phyloP scores from a whole-genome alignment of 2,329 filamentous ascomycete species.

The Aspergillus sergii region DNA sequence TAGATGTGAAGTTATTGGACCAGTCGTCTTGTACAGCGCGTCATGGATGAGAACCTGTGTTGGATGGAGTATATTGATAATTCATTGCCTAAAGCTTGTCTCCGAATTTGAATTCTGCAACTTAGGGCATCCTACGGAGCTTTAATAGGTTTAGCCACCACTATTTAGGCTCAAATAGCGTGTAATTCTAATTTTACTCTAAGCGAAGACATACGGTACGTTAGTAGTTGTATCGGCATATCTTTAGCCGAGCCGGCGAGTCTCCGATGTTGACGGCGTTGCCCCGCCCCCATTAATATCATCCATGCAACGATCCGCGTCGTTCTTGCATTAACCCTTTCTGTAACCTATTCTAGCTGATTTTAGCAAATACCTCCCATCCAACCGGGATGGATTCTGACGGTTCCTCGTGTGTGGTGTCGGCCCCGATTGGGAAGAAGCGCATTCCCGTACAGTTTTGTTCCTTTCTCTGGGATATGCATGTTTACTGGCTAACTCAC shows the following conservation, averaged over 20 bases:
- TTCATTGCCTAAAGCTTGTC: background rate
- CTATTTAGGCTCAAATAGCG: background rate
- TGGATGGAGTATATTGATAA: background rate
- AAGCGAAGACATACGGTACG: background rate
- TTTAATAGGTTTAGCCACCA: background rate
- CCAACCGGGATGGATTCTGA: conserved; percentile 22
- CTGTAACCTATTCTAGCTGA: background rate
- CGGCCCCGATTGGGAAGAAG: conserved; percentile 34
- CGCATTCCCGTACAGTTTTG: conserved; percentile 34
- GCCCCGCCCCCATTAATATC: background rate
- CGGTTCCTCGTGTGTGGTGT: conserved; percentile 20
- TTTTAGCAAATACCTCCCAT: background rate
- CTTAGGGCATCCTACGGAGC: background rate
- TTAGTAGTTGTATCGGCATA: background rate
- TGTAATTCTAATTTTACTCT: background rate
- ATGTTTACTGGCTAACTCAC: background rate
- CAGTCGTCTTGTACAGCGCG: background rate
- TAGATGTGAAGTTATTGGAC: background rate
- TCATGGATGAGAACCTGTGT: background rate
- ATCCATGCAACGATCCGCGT: background rate
- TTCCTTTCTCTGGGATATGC: background rate
- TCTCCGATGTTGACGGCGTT: background rate
- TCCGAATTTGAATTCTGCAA: background rate
- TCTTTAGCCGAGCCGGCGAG: background rate
- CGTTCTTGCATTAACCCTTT: background rate